Evolutionary conservation across 2,329 filamentous ascomycete genomes (phyloP).

Genomic region (Lasiodiplodia theobromae): DNA sequence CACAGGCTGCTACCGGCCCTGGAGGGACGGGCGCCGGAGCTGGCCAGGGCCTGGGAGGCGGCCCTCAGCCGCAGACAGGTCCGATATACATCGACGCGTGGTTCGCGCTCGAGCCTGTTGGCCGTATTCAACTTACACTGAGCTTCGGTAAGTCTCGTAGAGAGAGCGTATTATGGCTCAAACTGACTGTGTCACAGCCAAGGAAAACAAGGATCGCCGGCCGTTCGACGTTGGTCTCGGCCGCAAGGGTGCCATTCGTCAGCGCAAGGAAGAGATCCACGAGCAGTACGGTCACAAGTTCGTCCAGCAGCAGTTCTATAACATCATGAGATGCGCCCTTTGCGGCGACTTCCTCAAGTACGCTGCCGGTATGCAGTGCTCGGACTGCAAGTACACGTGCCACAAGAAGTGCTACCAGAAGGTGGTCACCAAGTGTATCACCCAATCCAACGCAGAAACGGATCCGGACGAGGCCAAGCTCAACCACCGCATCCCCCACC

Average conservation of each 20-base stretch:
- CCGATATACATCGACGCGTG: conserved; percentile 80
- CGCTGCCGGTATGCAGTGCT: conserved; percentile 97
- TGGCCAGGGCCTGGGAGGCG: conserved; percentile 42
- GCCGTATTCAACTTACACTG: conserved; percentile 88
- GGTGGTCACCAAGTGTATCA: conserved; percentile 99
- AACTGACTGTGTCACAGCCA: conserved; percentile 58
- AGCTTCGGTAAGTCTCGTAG: conserved; percentile 69
- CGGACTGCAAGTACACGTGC: conserved; percentile 99
- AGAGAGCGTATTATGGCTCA: background rate
- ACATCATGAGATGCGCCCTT: conserved; percentile 98
- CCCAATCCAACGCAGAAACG: conserved; percentile 97
- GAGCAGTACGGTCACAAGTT: conserved; percentile 99
- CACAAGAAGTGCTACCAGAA: conserved; percentile 97
- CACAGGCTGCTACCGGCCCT: conserved; percentile 39
- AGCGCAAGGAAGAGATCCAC: conserved; percentile 97
- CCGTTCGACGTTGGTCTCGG: conserved; percentile 89
- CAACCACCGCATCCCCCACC: conserved; percentile 98
- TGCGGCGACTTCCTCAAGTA: conserved; percentile 99
- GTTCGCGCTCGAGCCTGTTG: conserved; percentile 96
- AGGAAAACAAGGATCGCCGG: conserved; percentile 83
- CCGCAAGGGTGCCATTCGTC: conserved; percentile 93
- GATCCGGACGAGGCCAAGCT: conserved; percentile 99
- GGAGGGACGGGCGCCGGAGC: conserved; percentile 46
- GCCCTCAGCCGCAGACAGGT: conserved; percentile 59
- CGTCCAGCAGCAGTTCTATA: conserved; percentile 98